Evolutionary conservation across 139 green algal genomes (phyloP), one percentile per base, ranked within the genome.

Genomic region (Coelastrella sp.): DNA sequence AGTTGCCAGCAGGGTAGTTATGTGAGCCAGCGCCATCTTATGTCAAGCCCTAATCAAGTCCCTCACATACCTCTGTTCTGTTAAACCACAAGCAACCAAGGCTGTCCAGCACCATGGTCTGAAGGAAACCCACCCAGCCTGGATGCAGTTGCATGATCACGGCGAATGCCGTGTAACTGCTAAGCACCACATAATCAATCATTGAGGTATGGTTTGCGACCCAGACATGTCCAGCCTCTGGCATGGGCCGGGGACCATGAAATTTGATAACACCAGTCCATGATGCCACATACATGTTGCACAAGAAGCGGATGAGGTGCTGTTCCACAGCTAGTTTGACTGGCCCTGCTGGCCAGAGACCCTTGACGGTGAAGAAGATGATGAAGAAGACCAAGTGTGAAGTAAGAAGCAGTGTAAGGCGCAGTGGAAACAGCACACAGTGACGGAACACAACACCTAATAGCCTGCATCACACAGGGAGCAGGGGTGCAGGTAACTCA

Each of bases 171-270:
- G 87, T 94, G 89, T 98, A 94, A 57, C 95, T 91, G 77, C 93
- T 94, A 48, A 99, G 88, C 45, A 99, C 92, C 74, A 96, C 94
- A 89, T 98, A 99, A 90, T 99, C 97, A 82, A 99, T 99, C 97
- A 99, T 99, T 63, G 87, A 95, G 2, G 96, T 98, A 93, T 99
- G 97, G 92, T 99, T 99, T 79, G 95, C 94, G 37, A 99, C 97
- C 94, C 95, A 99, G 37, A 99, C 94, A 72, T 79, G 51, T 8
- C 67, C 53, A 17, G 41, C 53, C 11, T 62, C 82, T 1, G 89
- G 79, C 5, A 90, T 94, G 21, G 97, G 97, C 19, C 89, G 87
- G 7, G 97, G 97, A 9, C 97, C 97, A 89, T 99, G 97, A 87
- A 98, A 94, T 57, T 83, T 90, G 67, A 91, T 74, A 30, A 92